Percentiles rank a stretch among this genome's conserved stretches.
phyloP scores from a whole-genome alignment of 495 filamentous ascomycete genomes.

The Oleoguttula mirabilis region DNA sequence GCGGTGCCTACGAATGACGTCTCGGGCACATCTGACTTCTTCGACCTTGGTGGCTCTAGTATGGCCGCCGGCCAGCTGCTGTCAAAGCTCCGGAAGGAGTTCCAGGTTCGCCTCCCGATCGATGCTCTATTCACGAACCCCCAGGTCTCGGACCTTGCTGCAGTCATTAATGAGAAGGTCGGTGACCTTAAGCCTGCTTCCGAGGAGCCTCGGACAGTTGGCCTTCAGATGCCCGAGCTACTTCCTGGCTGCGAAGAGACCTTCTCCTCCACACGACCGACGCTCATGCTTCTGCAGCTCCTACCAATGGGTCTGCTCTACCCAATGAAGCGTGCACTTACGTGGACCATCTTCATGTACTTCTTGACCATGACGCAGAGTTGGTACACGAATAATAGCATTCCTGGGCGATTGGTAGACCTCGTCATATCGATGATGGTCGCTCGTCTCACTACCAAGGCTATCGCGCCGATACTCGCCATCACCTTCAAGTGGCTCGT shows the following conservation, averaged over 20 bases:
- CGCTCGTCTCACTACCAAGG: conserved; percentile 22
- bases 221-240: conserved; percentile 1
- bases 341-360: conserved; percentile 33
- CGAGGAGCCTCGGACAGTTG: too few relatives aligned
- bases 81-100: conserved; percentile 31
- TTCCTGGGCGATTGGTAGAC: conserved; percentile 28
- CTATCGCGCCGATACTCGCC: conserved; percentile 27
- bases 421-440: conserved; percentile 28
- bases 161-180: conserved; percentile 20
- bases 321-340: conserved; percentile 30
- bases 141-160: conserved; percentile 24
- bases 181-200: not conserved
- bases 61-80: conserved; percentile 34
- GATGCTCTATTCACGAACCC: conserved; percentile 32
- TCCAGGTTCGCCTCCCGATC: conserved; percentile 29
- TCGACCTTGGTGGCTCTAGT: conserved; percentile 36
- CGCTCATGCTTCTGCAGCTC: conserved; percentile 31
- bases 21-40: conserved; percentile 29
- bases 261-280: conserved; percentile 32
- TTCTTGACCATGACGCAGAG: conserved; percentile 22
- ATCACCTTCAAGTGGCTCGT: conserved; percentile 36
- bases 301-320: conserved; percentile 29
- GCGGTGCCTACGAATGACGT: conserved; percentile 23
- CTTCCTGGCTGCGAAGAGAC: conserved; percentile 25
- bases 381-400: conserved; percentile 19